These are phyloP conservation scores for Podospora didyma DNA, from an alignment of 495 filamentous ascomycete genomes.

Conservation along the genomic window DNA sequence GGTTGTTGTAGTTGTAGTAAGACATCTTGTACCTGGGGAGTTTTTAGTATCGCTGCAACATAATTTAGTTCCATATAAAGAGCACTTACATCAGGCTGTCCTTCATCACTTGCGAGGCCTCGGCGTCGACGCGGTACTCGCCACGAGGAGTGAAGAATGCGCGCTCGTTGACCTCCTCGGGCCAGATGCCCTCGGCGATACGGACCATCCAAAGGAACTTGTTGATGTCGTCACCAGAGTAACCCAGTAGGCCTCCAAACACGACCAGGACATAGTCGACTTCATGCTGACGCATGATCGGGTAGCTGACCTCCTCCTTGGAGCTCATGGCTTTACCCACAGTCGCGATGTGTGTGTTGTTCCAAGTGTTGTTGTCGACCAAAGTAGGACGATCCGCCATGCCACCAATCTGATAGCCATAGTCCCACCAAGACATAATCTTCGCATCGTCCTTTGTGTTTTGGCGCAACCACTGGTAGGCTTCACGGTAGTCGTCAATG, in stretches of 20 bases:
- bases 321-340: slow-evolving; percentile 99
- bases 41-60: slow-evolving; percentile 31
- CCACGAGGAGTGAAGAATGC: slow-evolving; percentile 93
- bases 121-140: slow-evolving; percentile 91
- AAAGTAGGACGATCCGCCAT: slow-evolving; percentile 98
- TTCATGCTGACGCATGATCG: slow-evolving; percentile 96
- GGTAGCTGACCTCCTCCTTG: slow-evolving; percentile 95
- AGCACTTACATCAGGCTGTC: slow-evolving; percentile 94
- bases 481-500: slow-evolving; percentile 99
- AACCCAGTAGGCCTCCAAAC: slow-evolving; percentile 92
- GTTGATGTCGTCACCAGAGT: slow-evolving; percentile 99
- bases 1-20: slow-evolving; percentile 92
- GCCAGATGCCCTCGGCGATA: slow-evolving; percentile 99
- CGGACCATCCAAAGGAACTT: slow-evolving; percentile 99
- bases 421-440: slow-evolving; percentile 99
- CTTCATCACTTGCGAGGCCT: slow-evolving; percentile 96
- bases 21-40: slow-evolving; percentile 96
- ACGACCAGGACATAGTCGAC: slow-evolving; percentile 98
- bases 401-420: slow-evolving; percentile 99
- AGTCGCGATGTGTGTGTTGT: slow-evolving; percentile 99
- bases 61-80: background rate
- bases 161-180: slow-evolving; percentile 95
- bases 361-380: slow-evolving; percentile 99
- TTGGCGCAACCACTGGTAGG: slow-evolving; percentile 99
- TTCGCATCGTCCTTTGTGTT: slow-evolving; percentile 93